Conservation (phyloP, 2,329 filamentous ascomycete species). For the Fusarium marasasianum region DNA sequence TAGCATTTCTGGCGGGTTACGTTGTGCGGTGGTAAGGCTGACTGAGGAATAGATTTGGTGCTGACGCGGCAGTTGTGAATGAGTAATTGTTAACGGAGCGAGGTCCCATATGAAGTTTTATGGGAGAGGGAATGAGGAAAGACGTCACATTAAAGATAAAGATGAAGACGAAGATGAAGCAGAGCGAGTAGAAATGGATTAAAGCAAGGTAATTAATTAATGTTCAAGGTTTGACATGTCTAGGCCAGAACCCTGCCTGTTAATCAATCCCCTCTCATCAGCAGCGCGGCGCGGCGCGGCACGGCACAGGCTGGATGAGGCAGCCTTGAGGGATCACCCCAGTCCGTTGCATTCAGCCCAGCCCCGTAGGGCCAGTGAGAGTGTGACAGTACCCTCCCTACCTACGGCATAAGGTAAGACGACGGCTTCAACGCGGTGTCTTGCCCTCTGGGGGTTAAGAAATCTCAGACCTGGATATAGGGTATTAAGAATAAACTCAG, state of each 20-base stretch:
- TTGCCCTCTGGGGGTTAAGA: too few relatives aligned
- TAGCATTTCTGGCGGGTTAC: slow-evolving; percentile 9
- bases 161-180: background rate
- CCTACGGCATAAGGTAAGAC: background rate
- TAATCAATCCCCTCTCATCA: slow-evolving; percentile 1
- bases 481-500: too few relatives aligned
- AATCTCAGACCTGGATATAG: too few relatives aligned
- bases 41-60: background rate
- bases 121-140: background rate
- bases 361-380: background rate
- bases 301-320: slow-evolving; percentile 8
- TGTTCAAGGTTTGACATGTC: slow-evolving; percentile 2
- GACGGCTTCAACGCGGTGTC: too few relatives aligned
- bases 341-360: slow-evolving; percentile 1
- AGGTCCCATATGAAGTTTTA: background rate
- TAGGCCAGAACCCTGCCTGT: slow-evolving; percentile 1
- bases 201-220: background rate
- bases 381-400: background rate
- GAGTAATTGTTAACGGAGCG: background rate
- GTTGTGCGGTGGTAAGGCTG: background rate
- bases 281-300: slow-evolving; percentile 3
- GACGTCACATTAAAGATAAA: slow-evolving; percentile 13
- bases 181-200: background rate
- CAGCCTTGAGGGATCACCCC: slow-evolving; percentile 17
- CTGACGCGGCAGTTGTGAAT: background rate